These are phyloP conservation scores for Flaveria sonorensis DNA, from an alignment of 129 eudicot species.

Conservation along the genomic window DNA sequence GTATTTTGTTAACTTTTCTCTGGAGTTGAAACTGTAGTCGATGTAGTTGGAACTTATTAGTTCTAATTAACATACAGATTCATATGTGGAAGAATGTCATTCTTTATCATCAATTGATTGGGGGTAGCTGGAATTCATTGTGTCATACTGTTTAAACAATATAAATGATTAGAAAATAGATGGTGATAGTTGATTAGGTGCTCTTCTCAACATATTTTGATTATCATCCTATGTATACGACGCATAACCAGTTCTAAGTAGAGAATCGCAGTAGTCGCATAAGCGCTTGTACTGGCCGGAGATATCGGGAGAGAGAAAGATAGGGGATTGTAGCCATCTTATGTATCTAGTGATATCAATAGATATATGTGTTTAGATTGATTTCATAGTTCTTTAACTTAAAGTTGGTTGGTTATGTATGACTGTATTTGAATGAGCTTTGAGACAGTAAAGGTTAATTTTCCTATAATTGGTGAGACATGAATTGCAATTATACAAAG, in stretches of 20 bases:
- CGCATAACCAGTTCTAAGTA: not conserved
- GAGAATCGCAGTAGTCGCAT: not conserved
- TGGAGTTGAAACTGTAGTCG: constrained; percentile 18
- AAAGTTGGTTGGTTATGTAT: not conserved
- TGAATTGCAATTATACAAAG: not conserved
- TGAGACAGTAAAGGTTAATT: not conserved
- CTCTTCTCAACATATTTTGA: too few species aligned
- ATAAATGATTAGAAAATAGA: not conserved
- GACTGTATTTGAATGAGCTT: not conserved
- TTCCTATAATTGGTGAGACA: not conserved
- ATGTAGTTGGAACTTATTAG: constrained; percentile 14
- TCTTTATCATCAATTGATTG: not conserved
- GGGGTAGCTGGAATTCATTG: not conserved
- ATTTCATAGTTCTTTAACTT: not conserved
- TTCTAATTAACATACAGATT: constrained; percentile 21
- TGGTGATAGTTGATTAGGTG: too few species aligned
- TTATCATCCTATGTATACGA: too few species aligned
- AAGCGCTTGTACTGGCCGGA: not conserved
- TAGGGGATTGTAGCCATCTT: not conserved
- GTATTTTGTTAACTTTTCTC: not conserved
- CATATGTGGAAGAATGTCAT: not conserved
- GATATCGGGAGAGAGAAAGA: not conserved
- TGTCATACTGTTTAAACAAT: not conserved
- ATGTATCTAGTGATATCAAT: not conserved
- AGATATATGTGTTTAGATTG: not conserved